Evolutionary conservation across 192 early-diverging fungal species (phyloP).

Genomic region (Paraglomus brasilianum): DNA sequence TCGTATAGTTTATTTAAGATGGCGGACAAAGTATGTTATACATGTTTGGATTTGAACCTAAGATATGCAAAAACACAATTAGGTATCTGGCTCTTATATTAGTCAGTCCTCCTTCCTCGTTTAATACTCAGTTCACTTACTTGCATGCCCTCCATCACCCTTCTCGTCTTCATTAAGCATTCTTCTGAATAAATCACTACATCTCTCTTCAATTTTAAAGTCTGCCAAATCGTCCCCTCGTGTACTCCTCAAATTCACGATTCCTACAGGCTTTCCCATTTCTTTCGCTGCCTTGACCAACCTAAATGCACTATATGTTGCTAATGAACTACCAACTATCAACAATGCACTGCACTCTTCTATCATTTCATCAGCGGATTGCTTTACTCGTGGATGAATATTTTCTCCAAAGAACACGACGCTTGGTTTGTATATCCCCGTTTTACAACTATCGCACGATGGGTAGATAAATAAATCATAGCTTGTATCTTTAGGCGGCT

Average conservation of each 20-base stretch:
- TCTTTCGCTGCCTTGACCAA: constrained; percentile 67
- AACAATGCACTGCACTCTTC: constrained; percentile 62
- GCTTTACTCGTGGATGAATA: constrained; percentile 55
- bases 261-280: constrained; percentile 56
- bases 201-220: background rate
- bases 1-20: too few relatives aligned
- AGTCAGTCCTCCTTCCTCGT: too few relatives aligned
- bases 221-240: constrained; percentile 64
- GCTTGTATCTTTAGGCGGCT: constrained; percentile 51
- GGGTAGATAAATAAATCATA: constrained; percentile 75
- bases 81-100: too few relatives aligned
- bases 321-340: constrained; percentile 77
- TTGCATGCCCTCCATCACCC: too few relatives aligned
- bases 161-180: too few relatives aligned
- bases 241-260: constrained; percentile 76
- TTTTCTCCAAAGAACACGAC: constrained; percentile 94
- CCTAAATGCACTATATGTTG: constrained; percentile 81
- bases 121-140: too few relatives aligned
- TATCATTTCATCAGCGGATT: constrained; percentile 57
- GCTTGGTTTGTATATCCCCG: constrained; percentile 67
- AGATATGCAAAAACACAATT: too few relatives aligned
- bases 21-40: too few relatives aligned
- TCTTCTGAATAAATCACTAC: constrained; percentile 4
- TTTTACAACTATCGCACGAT: constrained; percentile 60
- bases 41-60: too few relatives aligned